Evolutionary conservation across 371 early-diverging fungal genomes (phyloP), one percentile per base, ranked within the genome.

Genomic region (Polyrhizophydium stewartii): DNA sequence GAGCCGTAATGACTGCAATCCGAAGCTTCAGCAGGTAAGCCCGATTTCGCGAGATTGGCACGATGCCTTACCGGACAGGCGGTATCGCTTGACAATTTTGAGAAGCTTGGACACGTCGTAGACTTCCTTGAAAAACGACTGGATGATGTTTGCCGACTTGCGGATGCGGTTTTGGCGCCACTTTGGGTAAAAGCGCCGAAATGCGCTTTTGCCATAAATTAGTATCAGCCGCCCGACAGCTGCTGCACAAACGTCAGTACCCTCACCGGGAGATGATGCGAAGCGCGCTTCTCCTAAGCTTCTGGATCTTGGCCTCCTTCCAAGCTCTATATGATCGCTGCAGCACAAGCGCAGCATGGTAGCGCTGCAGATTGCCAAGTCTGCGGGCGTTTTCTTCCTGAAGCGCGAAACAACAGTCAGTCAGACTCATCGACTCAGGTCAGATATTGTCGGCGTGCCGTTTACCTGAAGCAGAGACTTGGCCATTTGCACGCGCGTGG

Each of bases 51-150:
- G 9, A 53, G 7, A 47, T 7, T 53, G n/a, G 24, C 25, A 9
- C 5, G 5, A 53, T 2, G 55, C 5, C 30, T 27, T 55, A 79
- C 79, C 79, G 35, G 81, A 77, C 55, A 72, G 77, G 24, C 82
- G 71, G 57, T 78, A 82, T 59, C 76, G 77, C 59, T 79, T 76
- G 19, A 82, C 75, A 45, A 79, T 62, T 59, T 79, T 77, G 69
- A 79, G 70, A 27, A 82, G 61, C 47, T 77, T 75, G 21, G 79
- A 76, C 1, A 73, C 75, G 51, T 82, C 82, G 56, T 79, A 72
- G 2, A 78, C 75, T 32, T 79, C 82, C 41, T 69, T 75, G 61
- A 82, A 75, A 67, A 82, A 82, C 32, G 70, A 71, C 24, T 75
- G 70, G 55, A 82, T 78, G n/a, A 45, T 66, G 58, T 78, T 70